Percentiles rank a stretch among this genome's conserved stretches.
phyloP scores from a whole-genome alignment of 2,329 filamentous ascomycete genomes.

The Calonectria pteridis region DNA sequence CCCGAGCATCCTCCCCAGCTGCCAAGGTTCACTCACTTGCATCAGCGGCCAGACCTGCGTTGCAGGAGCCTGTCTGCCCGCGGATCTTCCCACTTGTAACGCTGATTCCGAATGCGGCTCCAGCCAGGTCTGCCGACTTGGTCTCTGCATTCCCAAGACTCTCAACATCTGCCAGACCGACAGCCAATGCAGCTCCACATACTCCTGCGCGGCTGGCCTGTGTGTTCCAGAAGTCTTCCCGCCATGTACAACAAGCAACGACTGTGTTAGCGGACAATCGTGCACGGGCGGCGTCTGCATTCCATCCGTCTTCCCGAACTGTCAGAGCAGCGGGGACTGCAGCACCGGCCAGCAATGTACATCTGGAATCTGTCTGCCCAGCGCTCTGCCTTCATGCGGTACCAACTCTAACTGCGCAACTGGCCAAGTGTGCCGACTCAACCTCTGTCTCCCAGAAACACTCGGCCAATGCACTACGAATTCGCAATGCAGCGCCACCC shows the following conservation, averaged over 20 bases:
- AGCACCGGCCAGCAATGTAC: slow-evolving; percentile 6
- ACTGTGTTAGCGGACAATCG: slow-evolving; percentile 5
- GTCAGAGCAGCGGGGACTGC: slow-evolving; percentile 3
- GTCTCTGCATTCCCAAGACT: slow-evolving; percentile 12
- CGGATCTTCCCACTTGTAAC: background rate
- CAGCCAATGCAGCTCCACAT: background rate
- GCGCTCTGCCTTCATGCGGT: slow-evolving; percentile 5
- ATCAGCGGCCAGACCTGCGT: slow-evolving; percentile 1
- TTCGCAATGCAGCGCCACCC: background rate
- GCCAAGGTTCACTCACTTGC: background rate
- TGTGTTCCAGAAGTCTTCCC: slow-evolving; percentile 20
- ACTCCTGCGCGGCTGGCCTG: slow-evolving; percentile 13
- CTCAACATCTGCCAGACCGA: background rate
- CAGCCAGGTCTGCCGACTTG: slow-evolving; percentile 24
- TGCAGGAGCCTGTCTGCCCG: slow-evolving; percentile 12
- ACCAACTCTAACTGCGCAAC: slow-evolving; percentile 3
- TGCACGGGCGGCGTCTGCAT: slow-evolving; percentile 21
- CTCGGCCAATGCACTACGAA: background rate
- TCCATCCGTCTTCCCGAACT: background rate
- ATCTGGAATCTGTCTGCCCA: slow-evolving; percentile 15
- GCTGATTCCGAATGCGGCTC: slow-evolving; percentile 9
- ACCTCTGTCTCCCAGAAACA: slow-evolving; percentile 15
- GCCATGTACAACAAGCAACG: slow-evolving; percentile 3
- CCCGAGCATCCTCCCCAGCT: slow-evolving; percentile 2
- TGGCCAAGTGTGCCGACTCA: slow-evolving; percentile 20